phyloP scores from a whole-genome alignment of 768 basidiomycete species.

The Vishniacozyma victoriae region DNA sequence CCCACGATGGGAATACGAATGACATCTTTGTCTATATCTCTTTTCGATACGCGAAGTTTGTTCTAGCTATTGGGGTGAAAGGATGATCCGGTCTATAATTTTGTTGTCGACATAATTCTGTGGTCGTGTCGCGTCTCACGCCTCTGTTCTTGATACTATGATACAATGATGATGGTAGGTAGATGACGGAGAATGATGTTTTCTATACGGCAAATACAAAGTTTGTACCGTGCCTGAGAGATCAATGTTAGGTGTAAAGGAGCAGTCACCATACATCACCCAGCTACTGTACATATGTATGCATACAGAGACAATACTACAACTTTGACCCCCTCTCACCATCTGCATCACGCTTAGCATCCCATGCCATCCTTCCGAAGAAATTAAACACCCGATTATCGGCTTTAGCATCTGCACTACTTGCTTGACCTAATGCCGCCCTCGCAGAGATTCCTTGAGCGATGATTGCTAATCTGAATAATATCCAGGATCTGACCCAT shows the following conservation, averaged over 20 bases:
- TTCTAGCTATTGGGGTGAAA: too few relatives aligned
- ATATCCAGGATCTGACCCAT: constrained; percentile 21
- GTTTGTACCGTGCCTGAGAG: too few relatives aligned
- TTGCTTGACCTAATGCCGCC: constrained; percentile 76
- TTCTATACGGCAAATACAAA: too few relatives aligned
- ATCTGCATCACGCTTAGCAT: constrained; percentile 43
- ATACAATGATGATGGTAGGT: too few relatives aligned
- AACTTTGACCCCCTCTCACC: constrained; percentile 27
- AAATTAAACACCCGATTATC: constrained; percentile 49
- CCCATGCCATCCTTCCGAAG: constrained; percentile 61
- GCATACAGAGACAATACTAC: constrained; percentile 12
- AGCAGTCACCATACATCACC: too few relatives aligned
- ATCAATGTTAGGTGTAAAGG: too few relatives aligned
- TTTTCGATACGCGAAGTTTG: too few relatives aligned
- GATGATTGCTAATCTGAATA: constrained; percentile 63
- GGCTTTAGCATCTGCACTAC: constrained; percentile 65
- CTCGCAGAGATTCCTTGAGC: constrained; percentile 86
- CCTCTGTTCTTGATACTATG: too few relatives aligned
- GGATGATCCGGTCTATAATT: too few relatives aligned
- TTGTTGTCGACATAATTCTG: too few relatives aligned
- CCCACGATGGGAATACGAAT: constrained; percentile 63
- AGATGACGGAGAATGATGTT: too few relatives aligned
- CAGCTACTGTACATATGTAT: background rate
- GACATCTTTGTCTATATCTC: constrained; percentile 39
- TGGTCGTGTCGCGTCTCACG: too few relatives aligned